phyloP scores from a whole-genome alignment of 345 rosid genomes.

The Punica granatum region DNA sequence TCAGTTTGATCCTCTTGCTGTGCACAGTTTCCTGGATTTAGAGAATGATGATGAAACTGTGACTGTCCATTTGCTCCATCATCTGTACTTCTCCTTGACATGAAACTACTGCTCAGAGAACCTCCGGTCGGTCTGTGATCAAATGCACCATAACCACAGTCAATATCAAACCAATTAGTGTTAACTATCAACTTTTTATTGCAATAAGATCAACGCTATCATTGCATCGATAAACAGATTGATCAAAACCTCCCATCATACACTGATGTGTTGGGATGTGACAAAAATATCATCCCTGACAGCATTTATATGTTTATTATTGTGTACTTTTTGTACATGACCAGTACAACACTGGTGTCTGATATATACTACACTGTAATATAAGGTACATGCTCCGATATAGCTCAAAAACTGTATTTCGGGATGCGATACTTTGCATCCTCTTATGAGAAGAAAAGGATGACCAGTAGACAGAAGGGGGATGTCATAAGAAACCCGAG shows the following conservation, averaged over 20 bases:
- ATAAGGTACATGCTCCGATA: background rate
- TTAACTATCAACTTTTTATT: background rate
- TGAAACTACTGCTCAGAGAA: background rate
- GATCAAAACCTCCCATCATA: background rate
- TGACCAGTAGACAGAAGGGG: background rate
- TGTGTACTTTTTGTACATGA: background rate
- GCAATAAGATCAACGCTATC: background rate
- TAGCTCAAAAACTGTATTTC: background rate
- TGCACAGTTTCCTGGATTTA: background rate
- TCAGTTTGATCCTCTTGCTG: background rate
- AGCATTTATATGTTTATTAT: background rate
- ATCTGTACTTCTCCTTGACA: background rate
- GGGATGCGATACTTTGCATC: background rate
- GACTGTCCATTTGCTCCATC: background rate
- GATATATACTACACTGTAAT: background rate
- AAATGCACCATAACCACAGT: background rate
- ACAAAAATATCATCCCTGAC: background rate
- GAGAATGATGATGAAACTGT: background rate
- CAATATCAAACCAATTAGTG: background rate
- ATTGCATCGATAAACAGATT: background rate
- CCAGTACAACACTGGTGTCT: background rate
- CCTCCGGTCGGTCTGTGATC: background rate
- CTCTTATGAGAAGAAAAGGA: background rate
- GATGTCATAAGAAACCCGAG: conserved; percentile 14
- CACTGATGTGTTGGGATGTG: background rate